Percentiles rank a stretch among this genome's conserved stretches.
Conservation (phyloP, 495 filamentous ascomycete genomes). For the Neurospora sp. region DNA sequence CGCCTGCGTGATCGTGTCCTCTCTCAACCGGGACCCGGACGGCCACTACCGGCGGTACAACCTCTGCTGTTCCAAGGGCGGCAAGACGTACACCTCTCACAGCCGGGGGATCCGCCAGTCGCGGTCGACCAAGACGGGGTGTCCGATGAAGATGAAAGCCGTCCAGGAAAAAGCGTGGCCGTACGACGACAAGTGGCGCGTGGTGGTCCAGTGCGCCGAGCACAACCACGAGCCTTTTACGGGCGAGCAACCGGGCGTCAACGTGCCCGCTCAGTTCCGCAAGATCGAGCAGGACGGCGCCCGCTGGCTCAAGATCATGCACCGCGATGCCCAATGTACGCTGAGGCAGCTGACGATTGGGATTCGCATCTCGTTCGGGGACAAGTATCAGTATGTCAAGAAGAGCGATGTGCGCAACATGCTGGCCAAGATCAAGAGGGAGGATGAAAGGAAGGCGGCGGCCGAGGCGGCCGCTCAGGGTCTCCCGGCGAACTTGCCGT, state of each 20-base stretch:
- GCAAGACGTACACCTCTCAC: constrained; percentile 23
- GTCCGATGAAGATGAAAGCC: constrained; percentile 26
- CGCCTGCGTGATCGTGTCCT: constrained; percentile 22
- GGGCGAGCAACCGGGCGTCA: constrained; percentile 17
- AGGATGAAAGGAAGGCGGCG: constrained; percentile 22
- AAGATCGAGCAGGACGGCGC: constrained; percentile 26
- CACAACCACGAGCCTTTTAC: constrained; percentile 29
- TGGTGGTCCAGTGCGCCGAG: constrained; percentile 24
- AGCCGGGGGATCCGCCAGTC: constrained; percentile 20
- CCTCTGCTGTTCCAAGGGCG: constrained; percentile 27
- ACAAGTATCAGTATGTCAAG: constrained; percentile 31
- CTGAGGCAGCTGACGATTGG: constrained; percentile 27
- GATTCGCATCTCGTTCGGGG: constrained; percentile 24
- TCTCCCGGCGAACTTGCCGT: constrained; percentile 13
- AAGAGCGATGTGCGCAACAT: constrained; percentile 24
- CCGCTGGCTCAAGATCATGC: constrained; percentile 28
- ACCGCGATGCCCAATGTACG: constrained; percentile 23
- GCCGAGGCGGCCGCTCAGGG: constrained; percentile 11
- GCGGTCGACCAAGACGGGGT: constrained; percentile 24
- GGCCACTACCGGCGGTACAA: constrained; percentile 27
- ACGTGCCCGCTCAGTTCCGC: constrained; percentile 25
- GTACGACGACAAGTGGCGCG: constrained; percentile 28
- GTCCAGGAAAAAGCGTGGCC: constrained; percentile 24
- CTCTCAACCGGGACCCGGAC: constrained; percentile 21
- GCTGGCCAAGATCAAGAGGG: constrained; percentile 26